Conservation (phyloP, 1,139 yeast genomes). For the Candida mesenterica region DNA sequence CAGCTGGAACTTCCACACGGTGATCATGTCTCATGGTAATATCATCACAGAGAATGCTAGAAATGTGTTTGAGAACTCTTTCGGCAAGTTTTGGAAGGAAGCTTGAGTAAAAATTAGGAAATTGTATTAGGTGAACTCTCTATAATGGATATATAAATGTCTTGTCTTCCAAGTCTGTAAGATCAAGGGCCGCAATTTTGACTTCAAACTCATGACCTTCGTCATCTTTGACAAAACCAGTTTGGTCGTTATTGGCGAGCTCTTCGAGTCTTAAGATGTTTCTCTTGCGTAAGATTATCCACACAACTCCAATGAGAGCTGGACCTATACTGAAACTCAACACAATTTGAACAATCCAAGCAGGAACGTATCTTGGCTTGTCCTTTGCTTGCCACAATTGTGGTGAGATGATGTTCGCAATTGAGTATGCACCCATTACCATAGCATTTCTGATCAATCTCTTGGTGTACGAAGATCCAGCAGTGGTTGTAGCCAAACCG, state of each 20-base stretch:
- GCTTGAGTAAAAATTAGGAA: too few species aligned
- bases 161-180: constrained; percentile 47
- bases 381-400: constrained; percentile 24
- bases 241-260: constrained; percentile 9
- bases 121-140: too few species aligned
- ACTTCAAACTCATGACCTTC: constrained; percentile 31
- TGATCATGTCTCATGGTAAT: constrained; percentile 28
- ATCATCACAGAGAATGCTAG: constrained; percentile 20
- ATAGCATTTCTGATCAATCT: constrained; percentile 23
- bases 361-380: constrained; percentile 28
- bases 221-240: constrained; percentile 27
- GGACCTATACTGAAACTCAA: constrained; percentile 45
- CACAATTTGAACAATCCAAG: constrained; percentile 56
- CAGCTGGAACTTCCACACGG: constrained; percentile 22
- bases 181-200: constrained; percentile 39
- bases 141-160: constrained; percentile 43
- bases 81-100: neutral
- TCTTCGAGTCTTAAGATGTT: constrained; percentile 29
- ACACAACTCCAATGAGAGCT: constrained; percentile 31
- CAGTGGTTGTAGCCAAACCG: constrained; percentile 25
- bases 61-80: constrained; percentile 13
- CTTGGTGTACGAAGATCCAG: constrained; percentile 24
- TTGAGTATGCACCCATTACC: constrained; percentile 22
- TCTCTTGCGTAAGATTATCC: constrained; percentile 36
- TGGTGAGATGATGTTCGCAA: constrained; percentile 28